Evolutionary conservation across 2,329 filamentous ascomycete genomes (phyloP).

Genomic region (Curvularia sp.): DNA sequence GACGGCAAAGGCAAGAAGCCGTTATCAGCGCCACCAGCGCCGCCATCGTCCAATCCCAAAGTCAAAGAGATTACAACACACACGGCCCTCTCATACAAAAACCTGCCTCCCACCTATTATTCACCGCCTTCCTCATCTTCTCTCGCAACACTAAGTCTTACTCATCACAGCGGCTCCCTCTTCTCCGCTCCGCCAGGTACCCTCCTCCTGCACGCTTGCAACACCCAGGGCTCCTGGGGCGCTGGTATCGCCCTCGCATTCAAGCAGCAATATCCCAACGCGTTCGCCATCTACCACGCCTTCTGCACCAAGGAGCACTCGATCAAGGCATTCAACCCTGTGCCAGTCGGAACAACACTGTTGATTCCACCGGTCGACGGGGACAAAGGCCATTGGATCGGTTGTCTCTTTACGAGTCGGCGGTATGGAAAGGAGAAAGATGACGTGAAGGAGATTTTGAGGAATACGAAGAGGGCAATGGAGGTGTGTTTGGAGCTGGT

Average conservation of each 20-base stretch:
- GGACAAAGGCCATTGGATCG: slow-evolving; percentile 58
- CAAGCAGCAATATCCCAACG: slow-evolving; percentile 58
- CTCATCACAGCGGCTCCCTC: slow-evolving; percentile 54
- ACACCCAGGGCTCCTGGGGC: slow-evolving; percentile 64
- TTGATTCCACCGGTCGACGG: slow-evolving; percentile 60
- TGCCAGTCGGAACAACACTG: slow-evolving; percentile 56
- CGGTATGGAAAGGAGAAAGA: slow-evolving; percentile 57
- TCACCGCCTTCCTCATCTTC: background rate
- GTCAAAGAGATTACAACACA: background rate
- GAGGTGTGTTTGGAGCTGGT: slow-evolving; percentile 57
- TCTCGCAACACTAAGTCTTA: slow-evolving; percentile 19
- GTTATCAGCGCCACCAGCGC: slow-evolving; percentile 1
- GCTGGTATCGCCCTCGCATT: slow-evolving; percentile 64
- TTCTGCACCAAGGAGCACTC: slow-evolving; percentile 54
- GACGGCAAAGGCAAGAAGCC: slow-evolving; percentile 9
- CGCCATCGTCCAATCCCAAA: slow-evolving; percentile 6
- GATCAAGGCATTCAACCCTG: slow-evolving; percentile 27
- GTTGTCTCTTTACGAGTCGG: slow-evolving; percentile 65
- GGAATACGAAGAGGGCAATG: slow-evolving; percentile 58
- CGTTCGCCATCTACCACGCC: slow-evolving; percentile 56
- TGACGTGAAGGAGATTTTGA: slow-evolving; percentile 54
- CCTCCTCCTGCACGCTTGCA: slow-evolving; percentile 66
- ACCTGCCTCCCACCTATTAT: slow-evolving; percentile 14
- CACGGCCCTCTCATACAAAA: slow-evolving; percentile 20
- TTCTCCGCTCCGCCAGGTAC: slow-evolving; percentile 60